Evolutionary conservation across 225 moss, liverwort and hornwort species (phyloP), one percentile per base, ranked within the genome.

Genomic region (Lunularia cruciata): DNA sequence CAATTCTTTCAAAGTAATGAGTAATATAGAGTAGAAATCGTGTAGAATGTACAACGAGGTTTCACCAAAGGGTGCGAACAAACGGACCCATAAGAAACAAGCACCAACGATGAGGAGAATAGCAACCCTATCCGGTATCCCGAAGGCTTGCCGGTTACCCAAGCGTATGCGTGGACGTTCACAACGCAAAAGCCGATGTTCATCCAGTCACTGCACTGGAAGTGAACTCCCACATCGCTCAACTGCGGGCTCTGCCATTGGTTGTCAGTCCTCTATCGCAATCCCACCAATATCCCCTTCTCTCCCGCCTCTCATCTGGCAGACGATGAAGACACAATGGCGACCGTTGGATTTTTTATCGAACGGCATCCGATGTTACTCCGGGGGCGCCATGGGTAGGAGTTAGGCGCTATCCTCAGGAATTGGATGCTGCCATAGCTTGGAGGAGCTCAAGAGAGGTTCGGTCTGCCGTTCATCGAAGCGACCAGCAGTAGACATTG

Each of bases 401-500:
- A 61, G 38, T 4, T 10, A 37, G 61, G 40, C 61, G 61, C 61
- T 61, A 61, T 61, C 61, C 22, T 37, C 37, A 61, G 33, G 12
- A 27, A 6, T 55, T 55, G 51, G 36, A 65, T 65, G 47, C 47
- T 31, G 31, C 47, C 65, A 65, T 65, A 65, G 65, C 65, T 47
- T 0, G 47, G 33, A 0, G 12, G 43, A 6, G 43, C 43, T 1
- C 1, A 16, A 16, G 19, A 4, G n/a, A 61, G 30, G 65, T 48
- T 65, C 65, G 65, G 30, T 22, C 65, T 31, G 7, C 34, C 47
- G 20, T 8, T 0, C 8, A 4, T 0, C 3, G 65, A 47, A 61
- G 2, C 20, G 61, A 40, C 4, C 61, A 61, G 65, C 47, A 20
- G 35, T 30, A 34, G 48, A 23, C 16, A 46, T n/a, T 65, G 47